Percentiles rank a stretch among this genome's conserved stretches.
Evolutionary conservation across 257 asterid species (phyloP).

Genomic region (Craterostigma plantagineum): DNA sequence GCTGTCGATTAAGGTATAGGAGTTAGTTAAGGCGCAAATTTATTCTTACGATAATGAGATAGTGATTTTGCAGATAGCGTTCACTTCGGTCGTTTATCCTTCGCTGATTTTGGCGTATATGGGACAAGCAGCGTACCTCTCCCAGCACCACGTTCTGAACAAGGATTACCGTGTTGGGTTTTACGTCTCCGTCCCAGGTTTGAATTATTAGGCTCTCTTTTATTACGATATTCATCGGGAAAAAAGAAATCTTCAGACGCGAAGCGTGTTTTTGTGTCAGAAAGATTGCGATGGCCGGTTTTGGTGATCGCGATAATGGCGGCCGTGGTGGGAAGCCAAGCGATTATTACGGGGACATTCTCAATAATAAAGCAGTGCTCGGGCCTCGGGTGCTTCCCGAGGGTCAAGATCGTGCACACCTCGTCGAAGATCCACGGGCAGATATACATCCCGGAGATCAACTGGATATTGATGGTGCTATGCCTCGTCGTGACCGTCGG

Average conservation of each 20-base stretch:
- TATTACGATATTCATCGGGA: no score
- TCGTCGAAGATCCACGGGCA: slow-evolving; percentile 82
- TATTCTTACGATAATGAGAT: no score
- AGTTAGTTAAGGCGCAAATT: neutral
- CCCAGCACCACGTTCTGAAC: slow-evolving; percentile 43
- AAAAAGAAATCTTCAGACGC: no score
- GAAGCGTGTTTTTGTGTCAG: slow-evolving; percentile 9
- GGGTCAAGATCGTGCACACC: slow-evolving; percentile 69
- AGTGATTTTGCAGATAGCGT: slow-evolving; percentile 79
- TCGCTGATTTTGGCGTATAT: slow-evolving; percentile 72
- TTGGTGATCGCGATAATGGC: slow-evolving; percentile 85
- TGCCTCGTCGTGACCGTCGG: slow-evolving; percentile 88
- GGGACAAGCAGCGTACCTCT: slow-evolving; percentile 97
- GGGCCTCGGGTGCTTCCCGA: slow-evolving; percentile 78
- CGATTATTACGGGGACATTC: slow-evolving; percentile 82
- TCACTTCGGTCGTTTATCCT: slow-evolving; percentile 77
- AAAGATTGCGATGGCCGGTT: slow-evolving; percentile 70
- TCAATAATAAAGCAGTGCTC: slow-evolving; percentile 90
- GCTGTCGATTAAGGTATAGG: slow-evolving; percentile 60
- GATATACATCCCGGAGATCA: slow-evolving; percentile 86
- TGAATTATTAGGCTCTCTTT: no score
- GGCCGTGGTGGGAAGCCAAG: slow-evolving; percentile 95
- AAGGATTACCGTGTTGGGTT: slow-evolving; percentile 46
- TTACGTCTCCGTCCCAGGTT: slow-evolving; percentile 92
- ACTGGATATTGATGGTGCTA: slow-evolving; percentile 70